phyloP scores from a whole-genome alignment of 2,329 filamentous ascomycete species.

The Anthostomella pinea region DNA sequence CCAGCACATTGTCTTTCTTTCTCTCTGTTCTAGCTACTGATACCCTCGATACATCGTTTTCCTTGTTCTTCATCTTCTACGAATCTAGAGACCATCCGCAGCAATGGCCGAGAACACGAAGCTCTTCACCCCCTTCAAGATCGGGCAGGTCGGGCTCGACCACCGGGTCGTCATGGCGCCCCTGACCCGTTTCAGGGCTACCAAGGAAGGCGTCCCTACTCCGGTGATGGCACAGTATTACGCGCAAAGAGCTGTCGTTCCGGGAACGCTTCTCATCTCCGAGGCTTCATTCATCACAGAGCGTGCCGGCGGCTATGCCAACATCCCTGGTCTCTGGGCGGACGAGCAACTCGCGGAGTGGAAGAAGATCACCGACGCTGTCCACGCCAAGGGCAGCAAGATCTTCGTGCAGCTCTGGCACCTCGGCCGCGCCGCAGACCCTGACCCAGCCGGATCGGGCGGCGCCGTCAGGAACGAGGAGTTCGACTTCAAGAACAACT shows the following conservation, averaged over 20 bases:
- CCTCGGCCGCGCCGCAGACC: constrained; percentile 58
- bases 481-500: constrained; percentile 50
- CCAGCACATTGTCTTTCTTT: no score
- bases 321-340: constrained; percentile 53
- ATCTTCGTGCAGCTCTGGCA: constrained; percentile 65
- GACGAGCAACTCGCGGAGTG: constrained; percentile 52
- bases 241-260: constrained; percentile 18
- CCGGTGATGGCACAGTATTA: constrained; percentile 29
- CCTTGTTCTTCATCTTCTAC: no score
- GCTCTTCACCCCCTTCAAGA: constrained; percentile 34
- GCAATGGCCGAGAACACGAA: constrained; percentile 27
- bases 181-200: constrained; percentile 31
- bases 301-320: constrained; percentile 43
- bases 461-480: constrained; percentile 29
- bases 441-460: no score
- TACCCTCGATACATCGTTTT: no score
- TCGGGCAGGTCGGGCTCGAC: constrained; percentile 32
- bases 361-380: constrained; percentile 55
- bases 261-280: constrained; percentile 46
- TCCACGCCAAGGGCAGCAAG: constrained; percentile 56
- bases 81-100: no score
- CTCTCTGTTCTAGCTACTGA: no score
- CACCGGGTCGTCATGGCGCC: constrained; percentile 37
- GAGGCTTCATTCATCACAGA: constrained; percentile 53
- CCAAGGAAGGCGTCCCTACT: constrained; percentile 32